Percentiles rank a stretch among this genome's conserved stretches.
Conservation (phyloP, 805 yeast species). For the Ogataea trehalophila region DNA sequence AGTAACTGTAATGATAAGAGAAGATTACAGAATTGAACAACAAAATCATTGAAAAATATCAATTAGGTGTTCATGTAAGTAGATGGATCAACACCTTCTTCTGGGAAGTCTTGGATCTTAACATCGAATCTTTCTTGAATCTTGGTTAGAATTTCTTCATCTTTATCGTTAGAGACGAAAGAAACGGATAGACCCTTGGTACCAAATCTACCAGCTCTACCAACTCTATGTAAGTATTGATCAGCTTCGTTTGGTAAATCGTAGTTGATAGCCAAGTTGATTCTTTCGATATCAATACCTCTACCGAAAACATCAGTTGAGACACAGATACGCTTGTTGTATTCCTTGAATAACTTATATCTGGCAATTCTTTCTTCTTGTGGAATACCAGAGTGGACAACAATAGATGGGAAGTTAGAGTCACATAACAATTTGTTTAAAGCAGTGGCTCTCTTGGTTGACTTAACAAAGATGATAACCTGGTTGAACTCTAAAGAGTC, state of each 20-base stretch:
- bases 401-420: constrained; percentile 94
- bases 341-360: constrained; percentile 94
- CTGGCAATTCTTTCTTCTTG: constrained; percentile 98
- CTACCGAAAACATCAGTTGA: constrained; percentile 98
- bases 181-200: constrained; percentile 97
- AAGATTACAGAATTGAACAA: not conserved
- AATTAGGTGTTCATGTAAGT: constrained; percentile 89
- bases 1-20: not conserved
- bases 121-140: constrained; percentile 98
- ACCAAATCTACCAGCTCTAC: constrained; percentile 99
- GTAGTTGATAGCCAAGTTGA: constrained; percentile 95
- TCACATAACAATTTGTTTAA: constrained; percentile 84
- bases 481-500: constrained; percentile 96
- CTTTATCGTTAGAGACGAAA: constrained; percentile 79
- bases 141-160: constrained; percentile 82
- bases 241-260: constrained; percentile 96
- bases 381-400: constrained; percentile 91
- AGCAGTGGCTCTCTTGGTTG: constrained; percentile 88
- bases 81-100: constrained; percentile 95
- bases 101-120: constrained; percentile 91
- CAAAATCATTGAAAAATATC: not conserved
- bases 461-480: constrained; percentile 92
- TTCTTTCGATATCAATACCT: constrained; percentile 99
- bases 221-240: constrained; percentile 97
- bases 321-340: constrained; percentile 97